Evolutionary conservation across 106 monocot species (phyloP).

Genomic region (Apostasia shenzhenica): DNA sequence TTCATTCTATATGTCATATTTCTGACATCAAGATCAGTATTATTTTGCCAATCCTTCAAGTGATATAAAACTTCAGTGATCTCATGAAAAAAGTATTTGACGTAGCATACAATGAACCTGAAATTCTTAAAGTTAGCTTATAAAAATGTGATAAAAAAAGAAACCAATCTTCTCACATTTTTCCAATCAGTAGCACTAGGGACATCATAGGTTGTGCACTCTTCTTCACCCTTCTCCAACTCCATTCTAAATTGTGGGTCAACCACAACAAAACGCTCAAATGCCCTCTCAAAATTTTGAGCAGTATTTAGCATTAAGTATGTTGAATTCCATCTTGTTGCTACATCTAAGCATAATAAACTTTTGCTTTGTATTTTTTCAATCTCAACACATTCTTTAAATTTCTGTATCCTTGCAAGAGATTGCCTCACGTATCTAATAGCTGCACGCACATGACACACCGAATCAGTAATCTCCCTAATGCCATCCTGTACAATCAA

Average conservation of each 20-base stretch:
- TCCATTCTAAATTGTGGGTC: background rate
- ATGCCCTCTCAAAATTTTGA: slow-evolving; percentile 8
- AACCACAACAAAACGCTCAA: background rate
- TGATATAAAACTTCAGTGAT: background rate
- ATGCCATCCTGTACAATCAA: background rate
- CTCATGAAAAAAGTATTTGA: slow-evolving; percentile 7
- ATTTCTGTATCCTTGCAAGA: background rate
- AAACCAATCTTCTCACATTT: background rate
- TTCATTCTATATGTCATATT: slow-evolving; percentile 5
- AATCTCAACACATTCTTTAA: slow-evolving; percentile 9
- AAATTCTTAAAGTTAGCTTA: background rate
- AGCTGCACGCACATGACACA: background rate
- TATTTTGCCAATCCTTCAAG: background rate
- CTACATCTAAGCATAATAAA: slow-evolving; percentile 9
- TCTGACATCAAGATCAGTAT: background rate
- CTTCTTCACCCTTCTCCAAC: background rate
- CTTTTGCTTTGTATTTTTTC: slow-evolving; percentile 9
- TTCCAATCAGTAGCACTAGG: slow-evolving; percentile 6
- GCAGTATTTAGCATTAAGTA: background rate
- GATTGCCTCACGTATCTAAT: slow-evolving; percentile 12
- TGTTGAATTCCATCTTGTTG: slow-evolving; percentile 10
- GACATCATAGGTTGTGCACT: background rate
- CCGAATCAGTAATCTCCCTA: background rate
- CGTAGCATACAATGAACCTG: background rate
- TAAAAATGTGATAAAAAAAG: slow-evolving; percentile 1